These are phyloP conservation scores for Penstemon davidsonii DNA, from an alignment of 257 asterid genomes.

Conservation along the genomic window DNA sequence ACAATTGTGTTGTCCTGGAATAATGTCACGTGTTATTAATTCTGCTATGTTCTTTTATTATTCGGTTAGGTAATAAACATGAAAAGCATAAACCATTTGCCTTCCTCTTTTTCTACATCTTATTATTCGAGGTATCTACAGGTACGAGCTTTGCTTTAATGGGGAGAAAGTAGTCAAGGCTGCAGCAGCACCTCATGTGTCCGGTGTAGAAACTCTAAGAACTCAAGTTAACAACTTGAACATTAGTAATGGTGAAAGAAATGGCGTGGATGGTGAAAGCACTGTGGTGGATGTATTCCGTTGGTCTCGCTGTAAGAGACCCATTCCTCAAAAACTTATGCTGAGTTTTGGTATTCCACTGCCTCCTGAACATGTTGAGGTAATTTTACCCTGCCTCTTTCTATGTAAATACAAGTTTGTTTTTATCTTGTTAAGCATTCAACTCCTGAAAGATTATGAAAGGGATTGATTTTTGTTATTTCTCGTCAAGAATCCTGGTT, in stretches of 20 bases:
- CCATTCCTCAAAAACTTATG: slow-evolving; percentile 71
- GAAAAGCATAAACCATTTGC: slow-evolving; percentile 6
- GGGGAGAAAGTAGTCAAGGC: slow-evolving; percentile 76
- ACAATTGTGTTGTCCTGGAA: no score
- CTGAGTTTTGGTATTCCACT: slow-evolving; percentile 75
- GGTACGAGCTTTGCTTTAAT: slow-evolving; percentile 89
- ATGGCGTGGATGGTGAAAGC: slow-evolving; percentile 56
- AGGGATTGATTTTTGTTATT: background rate
- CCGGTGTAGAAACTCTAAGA: slow-evolving; percentile 64
- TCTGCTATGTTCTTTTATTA: slow-evolving; percentile 10
- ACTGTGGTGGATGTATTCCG: slow-evolving; percentile 64
- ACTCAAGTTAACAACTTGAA: slow-evolving; percentile 43
- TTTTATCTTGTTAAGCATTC: no score
- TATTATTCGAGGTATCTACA: slow-evolving; percentile 35
- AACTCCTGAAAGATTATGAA: background rate
- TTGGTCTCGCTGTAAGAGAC: slow-evolving; percentile 82
- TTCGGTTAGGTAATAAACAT: slow-evolving; percentile 5
- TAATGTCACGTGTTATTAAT: no score
- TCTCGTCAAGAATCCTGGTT: no score
- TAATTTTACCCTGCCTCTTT: slow-evolving; percentile 30
- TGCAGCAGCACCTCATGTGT: slow-evolving; percentile 39
- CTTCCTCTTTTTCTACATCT: slow-evolving; percentile 13
- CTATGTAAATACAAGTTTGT: background rate
- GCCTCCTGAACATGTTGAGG: slow-evolving; percentile 84
- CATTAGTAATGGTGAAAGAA: slow-evolving; percentile 56